Evolutionary conservation across 768 basidiomycete genomes (phyloP).

Genomic region (Paxillus involutus): DNA sequence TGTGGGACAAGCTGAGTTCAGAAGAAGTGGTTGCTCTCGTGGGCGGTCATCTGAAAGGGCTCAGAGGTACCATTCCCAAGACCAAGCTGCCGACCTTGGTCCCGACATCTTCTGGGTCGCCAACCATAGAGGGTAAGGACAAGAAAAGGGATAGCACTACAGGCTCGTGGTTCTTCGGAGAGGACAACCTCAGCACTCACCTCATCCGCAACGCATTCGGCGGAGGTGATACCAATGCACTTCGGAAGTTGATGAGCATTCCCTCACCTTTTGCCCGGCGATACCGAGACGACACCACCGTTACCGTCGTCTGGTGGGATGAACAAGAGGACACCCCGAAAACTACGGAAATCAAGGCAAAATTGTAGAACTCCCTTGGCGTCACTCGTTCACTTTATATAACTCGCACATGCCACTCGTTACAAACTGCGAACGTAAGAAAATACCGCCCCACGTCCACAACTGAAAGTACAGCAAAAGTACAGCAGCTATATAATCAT

Average conservation of each 20-base stretch:
- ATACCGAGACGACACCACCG: constrained; percentile 83
- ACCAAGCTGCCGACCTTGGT: constrained; percentile 53
- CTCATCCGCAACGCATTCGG: constrained; percentile 91
- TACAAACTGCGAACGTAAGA: constrained; percentile 8
- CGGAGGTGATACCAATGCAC: constrained; percentile 62
- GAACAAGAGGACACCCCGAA: constrained; percentile 46
- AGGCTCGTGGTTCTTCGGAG: constrained; percentile 75
- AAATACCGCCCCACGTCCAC: neutral
- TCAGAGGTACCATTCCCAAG: constrained; percentile 66
- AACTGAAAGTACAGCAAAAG: neutral
- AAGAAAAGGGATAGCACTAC: constrained; percentile 35
- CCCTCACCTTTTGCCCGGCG: constrained; percentile 77
- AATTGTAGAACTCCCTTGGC: constrained; percentile 40
- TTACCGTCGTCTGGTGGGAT: constrained; percentile 86
- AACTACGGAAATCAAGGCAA: constrained; percentile 42
- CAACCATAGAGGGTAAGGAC: constrained; percentile 65
- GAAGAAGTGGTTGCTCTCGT: constrained; percentile 88
- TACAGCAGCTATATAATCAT: constrained; percentile 35
- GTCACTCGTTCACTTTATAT: neutral
- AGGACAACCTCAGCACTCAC: constrained; percentile 78
- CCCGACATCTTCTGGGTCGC: constrained; percentile 49
- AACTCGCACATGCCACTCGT: neutral
- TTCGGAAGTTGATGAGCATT: constrained; percentile 73
- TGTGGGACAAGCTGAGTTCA: constrained; percentile 76
- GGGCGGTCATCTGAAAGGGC: constrained; percentile 73